Percentiles rank a stretch among this genome's conserved stretches.
Evolutionary conservation across 225 moss, liverwort and hornwort genomes (phyloP).

Genomic region (Antitrichia curtipendula): DNA sequence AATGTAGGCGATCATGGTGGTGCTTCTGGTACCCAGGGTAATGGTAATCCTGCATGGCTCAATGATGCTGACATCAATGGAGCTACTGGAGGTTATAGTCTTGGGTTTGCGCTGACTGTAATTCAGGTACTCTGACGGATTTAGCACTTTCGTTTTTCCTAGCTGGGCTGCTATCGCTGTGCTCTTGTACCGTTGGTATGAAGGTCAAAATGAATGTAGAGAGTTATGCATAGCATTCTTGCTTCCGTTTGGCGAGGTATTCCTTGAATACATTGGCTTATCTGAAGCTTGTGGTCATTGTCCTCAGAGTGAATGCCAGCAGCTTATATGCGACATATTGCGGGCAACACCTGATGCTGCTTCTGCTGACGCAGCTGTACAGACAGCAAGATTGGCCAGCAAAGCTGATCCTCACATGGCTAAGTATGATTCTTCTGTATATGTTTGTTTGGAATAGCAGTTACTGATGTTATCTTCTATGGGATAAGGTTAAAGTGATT

Average conservation of each 20-base stretch:
- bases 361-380: conserved; percentile 96
- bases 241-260: neutral
- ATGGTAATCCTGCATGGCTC: conserved; percentile 80
- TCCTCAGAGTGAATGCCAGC: conserved; percentile 95
- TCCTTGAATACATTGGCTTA: neutral
- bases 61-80: conserved; percentile 81
- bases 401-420: conserved; percentile 69
- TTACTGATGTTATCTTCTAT: neutral
- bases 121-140: conserved; percentile 52
- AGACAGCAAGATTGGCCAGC: conserved; percentile 94
- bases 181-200: neutral
- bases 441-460: neutral
- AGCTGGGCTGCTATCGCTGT: neutral
- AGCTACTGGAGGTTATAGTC: conserved; percentile 86
- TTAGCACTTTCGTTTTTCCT: neutral
- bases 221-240: neutral
- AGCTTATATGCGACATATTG: conserved; percentile 97
- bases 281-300: neutral
- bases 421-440: conserved; percentile 26
- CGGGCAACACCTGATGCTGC: conserved; percentile 97
- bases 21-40: conserved; percentile 48
- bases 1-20: conserved; percentile 56
- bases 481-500: neutral
- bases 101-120: conserved; percentile 86
- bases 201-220: neutral